A percentile compares a stretch with the other conserved stretches of the same genome.
Evolutionary conservation across 768 basidiomycete species (phyloP).

Genomic region (Terana coerulea): DNA sequence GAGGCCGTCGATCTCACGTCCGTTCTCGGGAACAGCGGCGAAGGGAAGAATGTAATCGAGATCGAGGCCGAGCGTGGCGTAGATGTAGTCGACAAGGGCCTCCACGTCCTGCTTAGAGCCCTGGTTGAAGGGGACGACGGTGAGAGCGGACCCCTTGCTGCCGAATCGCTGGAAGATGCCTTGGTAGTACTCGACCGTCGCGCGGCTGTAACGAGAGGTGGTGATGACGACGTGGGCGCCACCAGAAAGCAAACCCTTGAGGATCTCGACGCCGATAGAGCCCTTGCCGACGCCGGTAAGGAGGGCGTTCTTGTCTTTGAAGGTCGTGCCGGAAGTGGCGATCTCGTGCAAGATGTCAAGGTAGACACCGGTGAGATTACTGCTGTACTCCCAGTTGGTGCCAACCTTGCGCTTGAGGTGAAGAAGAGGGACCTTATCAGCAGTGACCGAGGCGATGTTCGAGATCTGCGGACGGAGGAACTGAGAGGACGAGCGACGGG

Average conservation of each 20-base stretch:
- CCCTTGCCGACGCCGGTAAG: conserved; percentile 98
- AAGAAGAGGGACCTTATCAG: conserved; percentile 90
- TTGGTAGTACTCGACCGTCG: conserved; percentile 97
- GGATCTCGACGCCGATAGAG: conserved; percentile 95
- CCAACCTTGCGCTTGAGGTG: conserved; percentile 98
- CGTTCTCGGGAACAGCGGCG: conserved; percentile 97
- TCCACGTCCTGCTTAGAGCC: conserved; percentile 99
- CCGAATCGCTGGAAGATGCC: conserved; percentile 95
- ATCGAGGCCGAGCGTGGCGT: conserved; percentile 91
- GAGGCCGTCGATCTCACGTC: conserved; percentile 94
- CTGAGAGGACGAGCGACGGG: conserved; percentile 89
- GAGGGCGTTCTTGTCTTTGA: conserved; percentile 98
- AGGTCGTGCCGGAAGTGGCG: conserved; percentile 96
- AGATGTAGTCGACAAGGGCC: conserved; percentile 97
- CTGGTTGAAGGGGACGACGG: conserved; percentile 99
- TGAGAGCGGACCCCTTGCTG: conserved; percentile 92
- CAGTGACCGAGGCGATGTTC: conserved; percentile 65
- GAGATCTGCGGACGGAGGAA: conserved; percentile 93
- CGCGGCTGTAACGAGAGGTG: conserved; percentile 94
- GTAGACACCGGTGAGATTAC: conserved; percentile 93
- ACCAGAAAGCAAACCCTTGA: conserved; percentile 94
- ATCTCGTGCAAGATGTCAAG: conserved; percentile 97
- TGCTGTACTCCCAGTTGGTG: conserved; percentile 93
- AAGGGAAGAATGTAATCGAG: conserved; percentile 98
- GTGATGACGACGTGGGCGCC: conserved; percentile 97